Percentiles rank a stretch among this genome's conserved stretches.
These are phyloP conservation scores for Chloranthus sessilifolius DNA, from an alignment of 164 flowering plant species.

Conservation along the genomic window DNA sequence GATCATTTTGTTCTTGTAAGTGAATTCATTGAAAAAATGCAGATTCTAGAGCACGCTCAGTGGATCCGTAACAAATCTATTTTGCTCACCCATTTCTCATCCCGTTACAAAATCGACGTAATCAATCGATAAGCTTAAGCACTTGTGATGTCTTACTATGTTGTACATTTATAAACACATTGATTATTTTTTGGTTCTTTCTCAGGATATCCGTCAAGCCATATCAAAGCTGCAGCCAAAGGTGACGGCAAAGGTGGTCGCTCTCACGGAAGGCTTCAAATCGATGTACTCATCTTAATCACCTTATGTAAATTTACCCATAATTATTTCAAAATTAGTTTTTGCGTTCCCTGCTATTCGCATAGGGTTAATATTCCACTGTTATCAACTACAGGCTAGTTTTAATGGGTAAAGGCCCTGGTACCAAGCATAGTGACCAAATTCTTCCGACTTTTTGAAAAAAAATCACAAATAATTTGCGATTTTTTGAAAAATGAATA, in stretches of 20 bases:
- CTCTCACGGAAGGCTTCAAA: constrained; percentile 89
- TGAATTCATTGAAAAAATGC: constrained; percentile 21
- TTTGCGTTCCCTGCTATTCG: too few relatives aligned
- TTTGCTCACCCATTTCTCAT: constrained; percentile 86
- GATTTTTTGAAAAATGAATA: too few relatives aligned
- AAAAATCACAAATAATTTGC: too few relatives aligned
- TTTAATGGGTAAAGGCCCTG: too few relatives aligned
- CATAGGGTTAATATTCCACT: too few relatives aligned
- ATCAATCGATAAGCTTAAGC: constrained; percentile 9
- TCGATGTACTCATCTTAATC: constrained; percentile 48
- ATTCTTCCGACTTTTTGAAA: too few relatives aligned
- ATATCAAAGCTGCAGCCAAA: constrained; percentile 63
- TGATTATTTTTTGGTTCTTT: not conserved
- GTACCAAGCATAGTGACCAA: too few relatives aligned
- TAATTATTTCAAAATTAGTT: too few relatives aligned
- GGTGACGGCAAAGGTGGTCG: constrained; percentile 68
- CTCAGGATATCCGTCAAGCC: constrained; percentile 75
- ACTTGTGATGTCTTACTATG: too few relatives aligned
- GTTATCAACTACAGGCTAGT: too few relatives aligned
- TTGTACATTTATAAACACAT: too few relatives aligned
- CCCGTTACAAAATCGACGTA: constrained; percentile 85
- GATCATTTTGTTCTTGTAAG: constrained; percentile 9
- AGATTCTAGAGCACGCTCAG: constrained; percentile 76
- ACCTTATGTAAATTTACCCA: too few relatives aligned
- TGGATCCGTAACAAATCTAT: constrained; percentile 83